These are phyloP conservation scores for Claviceps africana DNA, from an alignment of 2,329 filamentous ascomycete genomes.

Conservation along the genomic window DNA sequence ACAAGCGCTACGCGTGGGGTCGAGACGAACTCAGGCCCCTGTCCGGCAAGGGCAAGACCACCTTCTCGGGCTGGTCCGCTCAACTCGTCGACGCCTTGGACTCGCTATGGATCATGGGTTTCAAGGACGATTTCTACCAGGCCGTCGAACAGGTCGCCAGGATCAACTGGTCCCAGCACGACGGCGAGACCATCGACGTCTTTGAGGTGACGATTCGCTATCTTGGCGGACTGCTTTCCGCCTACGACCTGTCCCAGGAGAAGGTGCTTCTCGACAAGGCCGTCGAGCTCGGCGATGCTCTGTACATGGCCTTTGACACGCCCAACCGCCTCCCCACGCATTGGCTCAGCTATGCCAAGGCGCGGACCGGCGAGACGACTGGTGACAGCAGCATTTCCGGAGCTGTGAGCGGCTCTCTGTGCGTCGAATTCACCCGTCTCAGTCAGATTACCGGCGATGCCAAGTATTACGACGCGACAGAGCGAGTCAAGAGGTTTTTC, in stretches of 20 bases:
- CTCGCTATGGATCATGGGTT: constrained; percentile 44
- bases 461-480: constrained; percentile 65
- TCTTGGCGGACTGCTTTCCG: constrained; percentile 36
- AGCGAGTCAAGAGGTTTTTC: constrained; percentile 57
- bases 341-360: constrained; percentile 29
- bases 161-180: constrained; percentile 41
- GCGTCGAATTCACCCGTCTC: constrained; percentile 61
- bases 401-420: constrained; percentile 48
- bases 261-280: constrained; percentile 34
- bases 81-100: constrained; percentile 47
- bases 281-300: constrained; percentile 37
- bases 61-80: constrained; percentile 41
- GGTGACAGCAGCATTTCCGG: constrained; percentile 24
- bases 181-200: constrained; percentile 32
- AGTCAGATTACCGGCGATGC: constrained; percentile 57
- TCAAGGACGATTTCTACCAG: constrained; percentile 39
- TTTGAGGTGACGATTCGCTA: constrained; percentile 50
- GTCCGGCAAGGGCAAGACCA: constrained; percentile 29
- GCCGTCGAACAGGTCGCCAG: constrained; percentile 33
- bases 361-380: constrained; percentile 23
- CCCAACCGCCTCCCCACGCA: constrained; percentile 37
- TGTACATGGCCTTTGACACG: constrained; percentile 40
- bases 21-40: constrained; percentile 41
- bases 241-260: constrained; percentile 37
- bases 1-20: constrained; percentile 41